Conservation (phyloP, 2,329 filamentous ascomycete species). For the Colletotrichum melonis region DNA sequence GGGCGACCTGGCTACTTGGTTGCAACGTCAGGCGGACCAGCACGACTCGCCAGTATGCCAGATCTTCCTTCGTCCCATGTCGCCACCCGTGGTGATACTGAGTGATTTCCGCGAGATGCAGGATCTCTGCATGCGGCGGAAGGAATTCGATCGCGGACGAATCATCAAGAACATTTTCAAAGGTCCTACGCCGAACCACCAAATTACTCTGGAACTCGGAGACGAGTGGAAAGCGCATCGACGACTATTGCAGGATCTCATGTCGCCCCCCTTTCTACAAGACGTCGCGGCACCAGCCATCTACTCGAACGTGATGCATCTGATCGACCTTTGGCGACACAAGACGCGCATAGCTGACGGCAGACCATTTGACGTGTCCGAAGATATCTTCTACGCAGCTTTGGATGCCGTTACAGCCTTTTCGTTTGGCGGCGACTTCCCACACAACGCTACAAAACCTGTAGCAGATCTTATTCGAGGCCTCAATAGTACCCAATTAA, state of each 20-base stretch:
- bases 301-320: constrained; percentile 42
- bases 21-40: constrained; percentile 39
- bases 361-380: constrained; percentile 43
- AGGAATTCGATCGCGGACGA: constrained; percentile 46
- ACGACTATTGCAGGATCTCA: constrained; percentile 50
- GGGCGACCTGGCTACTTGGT: constrained; percentile 35
- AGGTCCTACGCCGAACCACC: constrained; percentile 41
- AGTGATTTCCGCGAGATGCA: constrained; percentile 46
- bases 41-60: constrained; percentile 45
- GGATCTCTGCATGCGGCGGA: constrained; percentile 48
- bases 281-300: constrained; percentile 47
- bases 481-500: not conserved
- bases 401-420: constrained; percentile 47
- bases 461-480: not conserved
- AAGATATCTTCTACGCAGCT: constrained; percentile 44
- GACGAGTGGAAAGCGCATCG: constrained; percentile 46
- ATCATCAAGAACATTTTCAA: constrained; percentile 7
- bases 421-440: constrained; percentile 40
- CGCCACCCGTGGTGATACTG: constrained; percentile 44
- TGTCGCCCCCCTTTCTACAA: constrained; percentile 49
- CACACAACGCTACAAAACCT: constrained; percentile 12
- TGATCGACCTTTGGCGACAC: constrained; percentile 48
- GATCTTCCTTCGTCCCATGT: constrained; percentile 47
- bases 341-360: constrained; percentile 45
- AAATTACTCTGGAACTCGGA: constrained; percentile 44